A percentile compares a stretch with the other conserved stretches of the same genome.
phyloP scores from a whole-genome alignment of 2,329 filamentous ascomycete genomes.

The Ascosphaera acerosa region DNA sequence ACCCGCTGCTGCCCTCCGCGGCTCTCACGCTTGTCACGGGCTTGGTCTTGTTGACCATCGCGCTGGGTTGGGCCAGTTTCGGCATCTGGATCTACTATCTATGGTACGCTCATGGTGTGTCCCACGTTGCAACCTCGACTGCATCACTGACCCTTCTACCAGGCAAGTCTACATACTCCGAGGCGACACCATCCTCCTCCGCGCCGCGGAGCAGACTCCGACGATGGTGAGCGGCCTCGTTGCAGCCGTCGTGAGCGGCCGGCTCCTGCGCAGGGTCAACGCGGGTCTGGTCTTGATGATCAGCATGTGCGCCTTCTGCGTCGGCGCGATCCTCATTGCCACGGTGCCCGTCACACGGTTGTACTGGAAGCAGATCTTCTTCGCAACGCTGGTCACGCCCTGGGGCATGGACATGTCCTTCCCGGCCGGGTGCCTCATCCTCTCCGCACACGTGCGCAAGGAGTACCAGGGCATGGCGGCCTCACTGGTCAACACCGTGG shows the following conservation, averaged over 20 bases:
- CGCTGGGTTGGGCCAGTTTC: conserved; percentile 17
- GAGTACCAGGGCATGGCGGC: conserved; percentile 28
- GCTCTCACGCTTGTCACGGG: conserved; percentile 13
- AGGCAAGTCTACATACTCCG: conserved; percentile 7
- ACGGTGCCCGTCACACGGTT: conserved; percentile 15
- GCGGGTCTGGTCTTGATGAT: conserved; percentile 11
- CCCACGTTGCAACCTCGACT: too few relatives aligned
- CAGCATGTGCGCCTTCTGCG: conserved; percentile 8
- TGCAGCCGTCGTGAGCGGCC: conserved; percentile 10
- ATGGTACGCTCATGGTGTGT: not conserved
- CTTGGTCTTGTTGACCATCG: conserved; percentile 18
- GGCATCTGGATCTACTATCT: conserved; percentile 19
- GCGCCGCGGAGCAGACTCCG: conserved; percentile 11
- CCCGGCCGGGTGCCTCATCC: conserved; percentile 34
- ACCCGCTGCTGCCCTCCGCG: conserved; percentile 20
- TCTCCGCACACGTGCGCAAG: conserved; percentile 26
- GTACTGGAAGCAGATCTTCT: conserved; percentile 16
- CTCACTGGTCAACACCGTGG: conserved; percentile 34
- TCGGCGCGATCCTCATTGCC: conserved; percentile 14
- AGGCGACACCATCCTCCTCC: conserved; percentile 8
- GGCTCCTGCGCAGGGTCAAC: conserved; percentile 8
- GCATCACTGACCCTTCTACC: too few relatives aligned
- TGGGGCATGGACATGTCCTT: conserved; percentile 37
- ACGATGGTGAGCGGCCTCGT: conserved; percentile 10
- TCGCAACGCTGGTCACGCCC: conserved; percentile 7